Percentiles rank a stretch among this genome's conserved stretches.
These are phyloP conservation scores for Hordeum vulgare DNA, from an alignment of 176 grass and related monocot species.

Conservation along the genomic window MorexV3_pseudomolecules_assembly NC_058520.1:277935206-277935705, in stretches of 20 bases:
- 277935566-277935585: no score
- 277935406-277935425: neutral
- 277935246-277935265: neutral
- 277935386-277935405: neutral
- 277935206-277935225: neutral
- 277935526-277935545: no score
- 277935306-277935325: neutral
- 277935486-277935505: neutral
- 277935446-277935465: neutral
- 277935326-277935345: neutral
- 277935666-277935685: no score
- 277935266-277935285: neutral
- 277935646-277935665: no score
- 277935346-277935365: neutral
- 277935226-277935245: neutral
- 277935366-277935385: neutral
- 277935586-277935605: no score
- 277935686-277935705: no score
- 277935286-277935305: neutral
- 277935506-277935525: no score
- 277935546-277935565: no score
- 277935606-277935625: no score
- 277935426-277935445: neutral
- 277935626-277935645: no score
- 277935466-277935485: neutral